Conservation (phyloP, 1,284 basidiomycete species). For the Heterobasidion annosum region DNA sequence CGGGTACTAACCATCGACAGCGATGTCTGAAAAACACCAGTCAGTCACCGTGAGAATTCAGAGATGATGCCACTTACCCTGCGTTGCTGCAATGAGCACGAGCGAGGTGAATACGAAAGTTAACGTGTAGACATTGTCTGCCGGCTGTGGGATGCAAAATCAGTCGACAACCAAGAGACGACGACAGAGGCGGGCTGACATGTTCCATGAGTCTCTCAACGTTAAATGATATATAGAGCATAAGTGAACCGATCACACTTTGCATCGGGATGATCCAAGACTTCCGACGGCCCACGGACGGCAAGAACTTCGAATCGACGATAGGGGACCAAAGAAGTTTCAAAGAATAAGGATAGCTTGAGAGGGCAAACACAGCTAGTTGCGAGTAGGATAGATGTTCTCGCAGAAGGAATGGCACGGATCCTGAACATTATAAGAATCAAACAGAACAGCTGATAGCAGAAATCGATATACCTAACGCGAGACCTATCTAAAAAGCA, state of each 20-base stretch:
- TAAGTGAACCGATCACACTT: slow-evolving; percentile 77
- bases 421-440: slow-evolving; percentile 43
- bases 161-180: slow-evolving; percentile 4
- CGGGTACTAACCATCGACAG: slow-evolving; percentile 72
- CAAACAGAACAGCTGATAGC: background rate
- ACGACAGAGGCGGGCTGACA: slow-evolving; percentile 36
- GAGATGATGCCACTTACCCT: slow-evolving; percentile 39
- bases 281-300: slow-evolving; percentile 83
- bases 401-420: slow-evolving; percentile 93
- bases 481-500: slow-evolving; percentile 53
- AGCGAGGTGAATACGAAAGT: slow-evolving; percentile 87
- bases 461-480: slow-evolving; percentile 41
- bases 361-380: slow-evolving; percentile 89
- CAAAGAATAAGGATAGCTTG: slow-evolving; percentile 94
- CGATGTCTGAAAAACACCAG: slow-evolving; percentile 63
- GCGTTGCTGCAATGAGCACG: slow-evolving; percentile 94
- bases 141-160: slow-evolving; percentile 45
- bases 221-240: slow-evolving; percentile 82
- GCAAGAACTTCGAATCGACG: slow-evolving; percentile 86
- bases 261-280: slow-evolving; percentile 99
- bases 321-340: slow-evolving; percentile 98
- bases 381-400: slow-evolving; percentile 95
- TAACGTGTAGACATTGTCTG: slow-evolving; percentile 72
- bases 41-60: slow-evolving; percentile 4
- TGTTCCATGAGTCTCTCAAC: slow-evolving; percentile 77